Conservation (phyloP, 2,329 filamentous ascomycete species). For the Clonostachys rhizophaga region DNA sequence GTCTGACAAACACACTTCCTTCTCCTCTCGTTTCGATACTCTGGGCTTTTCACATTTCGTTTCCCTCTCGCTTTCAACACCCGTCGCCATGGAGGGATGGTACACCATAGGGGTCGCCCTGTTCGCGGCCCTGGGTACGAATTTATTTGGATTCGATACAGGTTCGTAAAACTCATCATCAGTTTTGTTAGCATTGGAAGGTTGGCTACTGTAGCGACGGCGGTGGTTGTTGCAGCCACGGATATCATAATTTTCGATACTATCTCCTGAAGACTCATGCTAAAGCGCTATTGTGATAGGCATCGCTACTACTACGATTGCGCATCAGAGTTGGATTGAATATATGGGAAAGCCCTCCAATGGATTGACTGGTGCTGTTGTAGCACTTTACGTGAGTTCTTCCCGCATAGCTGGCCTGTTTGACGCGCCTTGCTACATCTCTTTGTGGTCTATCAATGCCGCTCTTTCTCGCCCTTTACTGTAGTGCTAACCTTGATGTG, state of each 20-base stretch:
- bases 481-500: constrained; percentile 19
- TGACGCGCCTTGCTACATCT: too few relatives aligned
- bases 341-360: constrained; percentile 53
- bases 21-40: too few relatives aligned
- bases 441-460: neutral
- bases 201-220: neutral
- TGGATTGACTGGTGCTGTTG: constrained; percentile 46
- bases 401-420: too few relatives aligned
- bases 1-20: too few relatives aligned
- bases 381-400: neutral
- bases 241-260: constrained; percentile 46
- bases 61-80: too few relatives aligned
- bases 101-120: constrained; percentile 27
- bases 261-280: neutral
- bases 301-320: constrained; percentile 30
- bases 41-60: too few relatives aligned
- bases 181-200: too few relatives aligned
- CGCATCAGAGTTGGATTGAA: constrained; percentile 51
- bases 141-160: constrained; percentile 42
- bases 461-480: neutral
- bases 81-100: too few relatives aligned
- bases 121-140: constrained; percentile 55
- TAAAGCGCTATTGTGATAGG: constrained; percentile 21
- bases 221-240: constrained; percentile 57
- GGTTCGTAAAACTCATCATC: neutral